phyloP scores from a whole-genome alignment of 116 monocot species.

The Iris pallida region DNA sequence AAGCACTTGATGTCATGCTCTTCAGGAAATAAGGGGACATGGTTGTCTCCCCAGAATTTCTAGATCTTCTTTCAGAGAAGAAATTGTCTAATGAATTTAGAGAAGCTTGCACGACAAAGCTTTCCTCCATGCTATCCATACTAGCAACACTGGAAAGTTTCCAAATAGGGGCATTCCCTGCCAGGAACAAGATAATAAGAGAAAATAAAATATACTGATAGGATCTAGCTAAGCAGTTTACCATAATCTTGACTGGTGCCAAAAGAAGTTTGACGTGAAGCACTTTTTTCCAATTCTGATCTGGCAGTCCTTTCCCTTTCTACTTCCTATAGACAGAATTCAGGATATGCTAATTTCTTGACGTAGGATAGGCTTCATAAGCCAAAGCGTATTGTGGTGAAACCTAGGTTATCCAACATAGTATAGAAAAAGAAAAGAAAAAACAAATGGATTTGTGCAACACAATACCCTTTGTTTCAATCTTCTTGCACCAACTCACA shows the following conservation, averaged over 20 bases:
- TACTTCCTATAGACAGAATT: constrained; percentile 53
- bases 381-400: too few species aligned
- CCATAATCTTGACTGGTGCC: constrained; percentile 45
- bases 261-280: constrained; percentile 44
- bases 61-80: constrained; percentile 60
- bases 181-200: not conserved
- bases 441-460: too few species aligned
- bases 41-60: constrained; percentile 52
- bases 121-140: constrained; percentile 72
- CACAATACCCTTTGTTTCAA: too few species aligned
- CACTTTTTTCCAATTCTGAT: constrained; percentile 64
- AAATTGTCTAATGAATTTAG: constrained; percentile 55
- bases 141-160: constrained; percentile 72
- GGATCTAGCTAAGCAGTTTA: constrained; percentile 10
- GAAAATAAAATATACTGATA: not conserved
- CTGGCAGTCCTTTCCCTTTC: constrained; percentile 71
- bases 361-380: too few species aligned
- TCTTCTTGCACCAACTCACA: too few species aligned
- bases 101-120: constrained; percentile 71
- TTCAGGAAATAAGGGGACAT: constrained; percentile 79
- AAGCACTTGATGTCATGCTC: constrained; percentile 94
- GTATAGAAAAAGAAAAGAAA: too few species aligned
- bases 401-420: too few species aligned
- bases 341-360: too few species aligned
- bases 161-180: constrained; percentile 48